Evolutionary conservation across 2,329 filamentous ascomycete species (phyloP), one percentile per base, ranked within the genome.

Genomic region (Torrubiellomyces zombiae): DNA sequence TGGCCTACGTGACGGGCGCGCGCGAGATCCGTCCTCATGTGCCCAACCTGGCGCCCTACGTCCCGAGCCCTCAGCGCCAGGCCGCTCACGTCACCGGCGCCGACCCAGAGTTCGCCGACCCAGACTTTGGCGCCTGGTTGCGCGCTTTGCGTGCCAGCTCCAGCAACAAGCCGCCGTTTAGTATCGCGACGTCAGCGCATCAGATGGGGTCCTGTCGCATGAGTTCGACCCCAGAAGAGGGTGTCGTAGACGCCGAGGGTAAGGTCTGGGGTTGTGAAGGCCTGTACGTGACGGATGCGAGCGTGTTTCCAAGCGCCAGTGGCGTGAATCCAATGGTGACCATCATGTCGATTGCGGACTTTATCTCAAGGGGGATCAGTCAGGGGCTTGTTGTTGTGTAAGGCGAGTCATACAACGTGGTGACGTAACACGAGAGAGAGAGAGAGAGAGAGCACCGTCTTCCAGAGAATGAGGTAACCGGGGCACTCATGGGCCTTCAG

Each of bases 241-340:
- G 69, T 15, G 70, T 73, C 9, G 71, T 75, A 3, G 65, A 74
- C 39, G 44, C 53, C 4, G 51, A 47, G 31, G 70, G 71, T 3
- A 55, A 45, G 32, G 67, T 81, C 6, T 85, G 75, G 74, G 75
- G 66, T 1, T 60, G 56, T 0, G 52, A 70, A 37, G 65, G 63
- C 1, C 40, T 85, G 37, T 81, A 70, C 42, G 67, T 85, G 11
- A 68, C 72, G 7, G 79, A 86, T 46, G 69, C 75, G 21, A 81
- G 74, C 44, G 71, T 81, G 8, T 77, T 85, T 32, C 79, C 76
- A 1, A 75, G 66, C 28, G 76, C 77, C 8, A 80, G 70, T 43
- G 79, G 79, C 2, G 77, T 83, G 16, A 85, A 85, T 44, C 79
- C 79, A 9, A 85, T 86, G 79, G 56, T 83, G 21, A 82, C 77